Conservation (phyloP, 441 rosid species). For the Jatropha multifida region DNA sequence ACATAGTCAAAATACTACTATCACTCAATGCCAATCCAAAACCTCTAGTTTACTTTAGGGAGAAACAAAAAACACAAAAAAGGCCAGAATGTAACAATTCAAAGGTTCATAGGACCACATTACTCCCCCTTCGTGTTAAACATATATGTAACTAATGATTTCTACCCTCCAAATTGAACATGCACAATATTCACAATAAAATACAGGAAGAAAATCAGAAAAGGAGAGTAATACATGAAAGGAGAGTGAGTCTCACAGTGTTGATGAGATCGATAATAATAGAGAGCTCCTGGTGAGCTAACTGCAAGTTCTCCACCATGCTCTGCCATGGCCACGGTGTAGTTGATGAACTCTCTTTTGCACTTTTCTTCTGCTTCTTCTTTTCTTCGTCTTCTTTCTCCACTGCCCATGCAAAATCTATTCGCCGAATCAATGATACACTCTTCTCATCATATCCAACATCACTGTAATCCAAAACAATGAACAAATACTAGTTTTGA, state of each 20-base stretch:
- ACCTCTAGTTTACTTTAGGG: not conserved
- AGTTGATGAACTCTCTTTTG: slow-evolving; percentile 53
- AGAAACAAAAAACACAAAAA: not conserved
- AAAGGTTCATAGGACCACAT: not conserved
- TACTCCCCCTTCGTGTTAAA: not conserved
- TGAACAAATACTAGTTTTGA: not conserved
- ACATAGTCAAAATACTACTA: not conserved
- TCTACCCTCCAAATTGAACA: not conserved
- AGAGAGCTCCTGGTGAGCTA: slow-evolving; percentile 92
- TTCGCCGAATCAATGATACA: slow-evolving; percentile 68
- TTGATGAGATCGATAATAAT: slow-evolving; percentile 83
- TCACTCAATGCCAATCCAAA: slow-evolving; percentile 7
- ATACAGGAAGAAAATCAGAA: not conserved
- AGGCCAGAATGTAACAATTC: not conserved
- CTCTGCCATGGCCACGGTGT: slow-evolving; percentile 79
- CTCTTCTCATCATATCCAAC: slow-evolving; percentile 84
- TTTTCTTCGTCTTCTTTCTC: slow-evolving; percentile 62
- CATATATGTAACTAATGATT: not conserved
- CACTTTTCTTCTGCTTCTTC: slow-evolving; percentile 55
- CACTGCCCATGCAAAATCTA: slow-evolving; percentile 93
- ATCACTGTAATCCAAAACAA: slow-evolving; percentile 42
- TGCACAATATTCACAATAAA: not conserved
- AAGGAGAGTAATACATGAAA: not conserved
- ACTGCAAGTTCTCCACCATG: slow-evolving; percentile 89
- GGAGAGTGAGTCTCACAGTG: slow-evolving; percentile 54